Conservation (phyloP, 2,329 filamentous ascomycete species). For the Pseudogymnoascus sp. region DNA sequence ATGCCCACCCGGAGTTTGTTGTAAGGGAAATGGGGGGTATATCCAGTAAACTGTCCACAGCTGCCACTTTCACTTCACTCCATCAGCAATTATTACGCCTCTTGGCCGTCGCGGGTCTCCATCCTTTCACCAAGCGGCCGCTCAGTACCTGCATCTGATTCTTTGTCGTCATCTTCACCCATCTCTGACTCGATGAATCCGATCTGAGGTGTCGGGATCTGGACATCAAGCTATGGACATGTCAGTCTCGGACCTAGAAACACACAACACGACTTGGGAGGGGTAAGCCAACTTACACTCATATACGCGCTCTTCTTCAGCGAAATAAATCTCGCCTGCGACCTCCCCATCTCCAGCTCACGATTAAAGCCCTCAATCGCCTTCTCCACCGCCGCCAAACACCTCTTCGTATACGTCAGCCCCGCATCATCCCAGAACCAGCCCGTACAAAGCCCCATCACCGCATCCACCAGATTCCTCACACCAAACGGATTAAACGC, state of each 20-base stretch:
- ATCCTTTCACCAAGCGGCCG: background rate
- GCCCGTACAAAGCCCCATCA: slow-evolving; percentile 74
- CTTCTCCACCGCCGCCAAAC: slow-evolving; percentile 61
- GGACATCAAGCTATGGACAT: slow-evolving; percentile 1
- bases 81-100: background rate
- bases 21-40: slow-evolving; percentile 5
- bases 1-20: background rate
- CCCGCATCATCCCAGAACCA: slow-evolving; percentile 95
- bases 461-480: slow-evolving; percentile 70
- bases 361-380: slow-evolving; percentile 86
- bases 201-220: slow-evolving; percentile 10
- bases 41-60: slow-evolving; percentile 5
- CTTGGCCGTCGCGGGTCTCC: background rate
- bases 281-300: slow-evolving; percentile 47
- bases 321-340: slow-evolving; percentile 60
- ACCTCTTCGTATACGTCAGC: slow-evolving; percentile 64
- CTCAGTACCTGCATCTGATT: background rate
- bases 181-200: slow-evolving; percentile 2
- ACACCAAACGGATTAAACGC: slow-evolving; percentile 72
- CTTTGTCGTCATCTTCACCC: background rate
- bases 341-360: slow-evolving; percentile 53
- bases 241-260: background rate
- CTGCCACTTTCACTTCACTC: background rate
- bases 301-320: slow-evolving; percentile 81
- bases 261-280: background rate